phyloP scores from a whole-genome alignment of 352 stramenopile genomes.

The Globisporangium spiculum region DNA sequence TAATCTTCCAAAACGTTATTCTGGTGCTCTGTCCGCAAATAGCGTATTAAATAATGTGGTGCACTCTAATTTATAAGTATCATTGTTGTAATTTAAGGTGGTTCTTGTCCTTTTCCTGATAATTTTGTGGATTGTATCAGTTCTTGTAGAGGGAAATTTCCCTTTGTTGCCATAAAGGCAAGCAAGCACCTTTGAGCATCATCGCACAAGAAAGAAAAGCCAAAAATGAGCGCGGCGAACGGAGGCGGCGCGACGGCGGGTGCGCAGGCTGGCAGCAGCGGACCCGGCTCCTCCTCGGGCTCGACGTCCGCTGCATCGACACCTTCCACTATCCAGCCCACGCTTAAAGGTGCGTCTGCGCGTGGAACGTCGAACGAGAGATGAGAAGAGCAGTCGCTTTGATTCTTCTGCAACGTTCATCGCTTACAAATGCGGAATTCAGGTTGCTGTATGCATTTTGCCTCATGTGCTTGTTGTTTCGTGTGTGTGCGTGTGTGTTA shows the following conservation, averaged over 20 bases:
- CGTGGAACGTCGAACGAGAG: background rate
- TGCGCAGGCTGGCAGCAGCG: constrained; percentile 11
- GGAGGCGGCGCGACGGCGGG: background rate
- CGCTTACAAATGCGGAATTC: background rate
- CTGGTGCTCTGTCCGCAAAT: background rate
- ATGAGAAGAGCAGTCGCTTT: background rate
- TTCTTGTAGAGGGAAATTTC: constrained; percentile 10
- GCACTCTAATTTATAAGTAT: background rate
- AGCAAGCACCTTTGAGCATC: background rate
- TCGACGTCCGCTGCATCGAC: background rate
- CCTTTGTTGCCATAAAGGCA: background rate
- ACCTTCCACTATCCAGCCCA: constrained; percentile 50
- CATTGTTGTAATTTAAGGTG: background rate
- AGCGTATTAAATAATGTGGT: background rate
- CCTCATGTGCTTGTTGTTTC: background rate
- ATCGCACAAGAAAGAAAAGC: background rate
- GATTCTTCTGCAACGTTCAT: background rate
- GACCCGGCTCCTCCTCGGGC: constrained; percentile 16
- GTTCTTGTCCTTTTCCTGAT: background rate
- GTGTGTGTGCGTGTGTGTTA: constrained; percentile 14
- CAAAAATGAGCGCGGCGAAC: constrained; percentile 9
- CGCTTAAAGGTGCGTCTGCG: constrained; percentile 60
- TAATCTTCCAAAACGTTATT: background rate
- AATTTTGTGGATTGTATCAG: background rate
- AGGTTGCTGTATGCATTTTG: constrained; percentile 2